Evolutionary conservation across 2,329 filamentous ascomycete species (phyloP), one percentile per base, ranked within the genome.

Genomic region (Chaetomiaceae sp.): DNA sequence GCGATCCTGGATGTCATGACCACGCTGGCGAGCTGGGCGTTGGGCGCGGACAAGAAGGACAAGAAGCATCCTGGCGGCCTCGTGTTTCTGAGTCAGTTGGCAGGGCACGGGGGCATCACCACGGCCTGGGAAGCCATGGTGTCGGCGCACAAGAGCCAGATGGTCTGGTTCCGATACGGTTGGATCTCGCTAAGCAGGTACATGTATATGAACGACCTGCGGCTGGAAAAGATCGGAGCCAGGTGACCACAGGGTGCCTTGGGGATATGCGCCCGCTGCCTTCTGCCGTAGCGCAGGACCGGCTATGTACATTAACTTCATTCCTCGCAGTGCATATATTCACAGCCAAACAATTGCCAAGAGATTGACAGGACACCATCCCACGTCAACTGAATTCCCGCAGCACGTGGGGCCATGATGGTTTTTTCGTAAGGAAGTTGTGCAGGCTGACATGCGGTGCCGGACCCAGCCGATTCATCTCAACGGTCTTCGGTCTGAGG

Each of bases 101-200:
- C 67, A 4, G 79, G 84, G 53, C 73, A 83, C 53, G 68, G 68
- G 38, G 70, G 67, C n/a, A 64, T 72, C 47, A 63, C 63, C 9
- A 71, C 74, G 24, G 91, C 88, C 7, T 84, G 90, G 70, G 75
- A 71, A 45, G 90, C 93, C 26, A 98, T 98, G 93, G 89, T 86
- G 2, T 75, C 77, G 45, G 91, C 87, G 22, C 93, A 98, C 70
- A 74, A 81, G 68, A 96, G 89, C 65, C 93, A 98, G 75, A 98
- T 98, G 93, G 80, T 87, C 30, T 98, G 93, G 93, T 98, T 97
- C 63, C 80, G 93, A 7, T 97, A 89, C 78, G 88, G 89, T 3
- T 98, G 90, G 89, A 95, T 98, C 61, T 76, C 79, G 0, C 64
- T 95, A 47, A 93, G 89, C 60, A 75, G 93, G 50, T 98, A 97